A percentile compares a stretch with the other conserved stretches of the same genome.
phyloP scores from a whole-genome alignment of 768 basidiomycete genomes.

The Boletus vinaceobasis region DNA sequence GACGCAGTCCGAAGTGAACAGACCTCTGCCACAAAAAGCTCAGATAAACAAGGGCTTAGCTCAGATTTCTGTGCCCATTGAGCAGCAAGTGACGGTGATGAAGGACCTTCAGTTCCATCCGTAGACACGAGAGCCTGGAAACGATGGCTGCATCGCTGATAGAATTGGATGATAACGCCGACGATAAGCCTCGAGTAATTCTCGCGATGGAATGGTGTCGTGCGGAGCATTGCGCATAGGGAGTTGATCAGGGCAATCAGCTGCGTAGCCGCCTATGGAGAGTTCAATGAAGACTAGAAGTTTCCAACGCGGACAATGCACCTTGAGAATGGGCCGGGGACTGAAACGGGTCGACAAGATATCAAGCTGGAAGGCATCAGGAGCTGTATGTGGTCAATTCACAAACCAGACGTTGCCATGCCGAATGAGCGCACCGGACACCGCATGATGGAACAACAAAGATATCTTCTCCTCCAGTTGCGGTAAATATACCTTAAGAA shows the following conservation, averaged over 20 bases:
- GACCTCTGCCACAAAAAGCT: conserved; percentile 55
- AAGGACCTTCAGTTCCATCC: conserved; percentile 38
- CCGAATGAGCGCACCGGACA: conserved; percentile 51
- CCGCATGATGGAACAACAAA: conserved; percentile 78
- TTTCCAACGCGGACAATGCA: conserved; percentile 24
- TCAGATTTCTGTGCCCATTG: conserved; percentile 87
- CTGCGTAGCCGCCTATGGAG: conserved; percentile 70
- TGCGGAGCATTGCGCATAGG: conserved; percentile 84
- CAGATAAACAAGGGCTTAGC: conserved; percentile 67
- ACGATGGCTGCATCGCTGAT: conserved; percentile 86
- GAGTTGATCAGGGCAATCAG: conserved; percentile 90
- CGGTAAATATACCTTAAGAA: conserved; percentile 87
- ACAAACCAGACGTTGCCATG: not conserved
- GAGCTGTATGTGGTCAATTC: conserved; percentile 41
- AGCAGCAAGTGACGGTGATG: conserved; percentile 53
- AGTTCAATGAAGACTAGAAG: conserved; percentile 1
- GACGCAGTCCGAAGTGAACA: conserved; percentile 21
- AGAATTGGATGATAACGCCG: conserved; percentile 92
- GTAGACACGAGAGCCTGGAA: conserved; percentile 71
- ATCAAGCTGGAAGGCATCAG: conserved; percentile 88
- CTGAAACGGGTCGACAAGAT: conserved; percentile 61
- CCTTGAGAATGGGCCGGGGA: conserved; percentile 75
- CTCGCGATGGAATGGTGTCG: conserved; percentile 92
- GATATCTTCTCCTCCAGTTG: conserved; percentile 95
- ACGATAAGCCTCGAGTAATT: conserved; percentile 93